phyloP scores from a whole-genome alignment of 164 flowering plant species.

The Aristolochia californica region DNA sequence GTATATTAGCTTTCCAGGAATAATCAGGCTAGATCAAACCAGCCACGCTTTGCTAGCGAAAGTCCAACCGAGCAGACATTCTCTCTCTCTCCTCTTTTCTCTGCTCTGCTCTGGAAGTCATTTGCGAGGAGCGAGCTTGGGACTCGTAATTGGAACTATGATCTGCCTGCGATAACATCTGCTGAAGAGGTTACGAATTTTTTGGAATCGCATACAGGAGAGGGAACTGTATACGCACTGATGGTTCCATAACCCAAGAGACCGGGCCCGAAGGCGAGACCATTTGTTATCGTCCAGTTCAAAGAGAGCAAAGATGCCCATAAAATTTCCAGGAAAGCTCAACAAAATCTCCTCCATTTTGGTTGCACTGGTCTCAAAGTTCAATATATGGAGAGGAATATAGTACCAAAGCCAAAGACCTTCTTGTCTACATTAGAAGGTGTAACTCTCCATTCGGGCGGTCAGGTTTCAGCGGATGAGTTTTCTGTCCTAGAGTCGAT shows the following conservation, averaged over 20 bases:
- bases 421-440: slow-evolving; percentile 24
- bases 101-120: too few species aligned
- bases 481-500: slow-evolving; percentile 38
- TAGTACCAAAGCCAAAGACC: slow-evolving; percentile 39
- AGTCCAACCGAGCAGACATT: too few species aligned
- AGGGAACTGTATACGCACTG: slow-evolving; percentile 42
- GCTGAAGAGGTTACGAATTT: slow-evolving; percentile 33
- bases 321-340: slow-evolving; percentile 20
- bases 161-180: slow-evolving; percentile 34
- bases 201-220: slow-evolving; percentile 43
- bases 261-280: slow-evolving; percentile 14
- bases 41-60: too few species aligned
- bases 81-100: too few species aligned
- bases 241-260: slow-evolving; percentile 27
- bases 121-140: too few species aligned
- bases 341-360: slow-evolving; percentile 15
- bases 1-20: too few species aligned
- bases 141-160: too few species aligned
- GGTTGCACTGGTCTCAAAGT: slow-evolving; percentile 34
- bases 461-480: slow-evolving; percentile 37
- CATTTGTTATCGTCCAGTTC: slow-evolving; percentile 61
- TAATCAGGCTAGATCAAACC: too few species aligned
- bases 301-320: slow-evolving; percentile 22
- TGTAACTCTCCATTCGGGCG: slow-evolving; percentile 43
- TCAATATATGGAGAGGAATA: slow-evolving; percentile 30